phyloP scores from a whole-genome alignment of 805 yeast species.

The Hagleromyces aurorensis region DNA sequence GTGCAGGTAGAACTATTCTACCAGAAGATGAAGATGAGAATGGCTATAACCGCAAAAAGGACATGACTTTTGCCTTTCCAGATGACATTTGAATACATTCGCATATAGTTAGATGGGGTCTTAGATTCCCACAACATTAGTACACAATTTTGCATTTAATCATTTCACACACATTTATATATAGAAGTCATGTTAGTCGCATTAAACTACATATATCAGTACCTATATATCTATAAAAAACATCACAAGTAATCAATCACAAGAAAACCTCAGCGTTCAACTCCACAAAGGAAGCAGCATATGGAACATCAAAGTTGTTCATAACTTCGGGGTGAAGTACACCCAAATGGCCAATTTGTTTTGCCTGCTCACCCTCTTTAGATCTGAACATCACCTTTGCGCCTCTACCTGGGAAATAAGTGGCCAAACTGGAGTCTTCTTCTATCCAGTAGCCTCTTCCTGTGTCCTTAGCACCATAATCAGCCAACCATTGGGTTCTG shows the following conservation, averaged over 20 bases:
- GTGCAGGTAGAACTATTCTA: conserved; percentile 25
- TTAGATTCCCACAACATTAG: background rate
- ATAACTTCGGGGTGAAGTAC: conserved; percentile 94
- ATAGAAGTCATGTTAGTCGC: no score
- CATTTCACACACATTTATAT: no score
- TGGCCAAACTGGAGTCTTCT: conserved; percentile 55
- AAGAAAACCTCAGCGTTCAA: conserved; percentile 82
- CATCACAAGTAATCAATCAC: no score
- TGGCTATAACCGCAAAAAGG: conserved; percentile 7
- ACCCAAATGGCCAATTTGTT: conserved; percentile 77
- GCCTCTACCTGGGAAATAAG: conserved; percentile 96
- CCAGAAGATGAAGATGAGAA: conserved; percentile 27
- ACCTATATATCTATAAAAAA: no score
- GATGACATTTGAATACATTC: conserved; percentile 22
- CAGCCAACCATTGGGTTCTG: conserved; percentile 76
- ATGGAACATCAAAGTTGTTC: conserved; percentile 79
- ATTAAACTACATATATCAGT: no score
- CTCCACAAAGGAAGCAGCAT: conserved; percentile 88
- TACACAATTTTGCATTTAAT: no score
- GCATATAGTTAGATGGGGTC: background rate
- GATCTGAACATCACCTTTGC: conserved; percentile 76
- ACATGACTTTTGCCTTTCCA: conserved; percentile 23
- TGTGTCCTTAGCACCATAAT: conserved; percentile 36
- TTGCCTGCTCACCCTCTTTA: conserved; percentile 46
- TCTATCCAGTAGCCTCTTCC: conserved; percentile 85